Evolutionary conservation across 2,329 filamentous ascomycete genomes (phyloP).

Genomic region (Xylariales sp.): DNA sequence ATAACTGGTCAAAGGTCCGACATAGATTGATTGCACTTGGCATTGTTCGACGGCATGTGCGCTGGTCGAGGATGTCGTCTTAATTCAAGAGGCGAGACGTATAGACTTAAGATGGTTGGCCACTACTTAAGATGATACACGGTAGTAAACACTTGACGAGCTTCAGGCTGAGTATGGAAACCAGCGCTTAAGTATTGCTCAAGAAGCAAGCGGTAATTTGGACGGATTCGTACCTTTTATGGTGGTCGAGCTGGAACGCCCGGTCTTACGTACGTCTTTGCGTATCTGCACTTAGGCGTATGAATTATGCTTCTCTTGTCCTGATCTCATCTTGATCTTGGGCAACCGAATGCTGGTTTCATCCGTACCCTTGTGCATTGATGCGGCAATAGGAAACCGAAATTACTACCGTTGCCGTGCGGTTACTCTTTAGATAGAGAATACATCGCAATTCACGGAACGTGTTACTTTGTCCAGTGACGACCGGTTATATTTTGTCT

Average conservation of each 20-base stretch:
- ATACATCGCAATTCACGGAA: background rate
- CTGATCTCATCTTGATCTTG: too few species aligned
- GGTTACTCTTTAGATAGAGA: background rate
- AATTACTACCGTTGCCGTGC: background rate
- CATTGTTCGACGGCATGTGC: constrained; percentile 34
- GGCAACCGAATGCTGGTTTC: too few species aligned
- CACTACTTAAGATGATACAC: constrained; percentile 6
- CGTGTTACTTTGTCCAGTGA: background rate
- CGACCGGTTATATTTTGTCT: background rate
- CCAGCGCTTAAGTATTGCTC: too few species aligned
- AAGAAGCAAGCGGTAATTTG: too few species aligned
- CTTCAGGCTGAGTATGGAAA: background rate
- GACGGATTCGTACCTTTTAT: too few species aligned
- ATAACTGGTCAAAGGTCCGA: constrained; percentile 19
- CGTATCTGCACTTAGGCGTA: background rate
- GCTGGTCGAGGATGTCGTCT: constrained; percentile 37
- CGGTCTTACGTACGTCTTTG: background rate
- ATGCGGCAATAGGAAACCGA: too few species aligned
- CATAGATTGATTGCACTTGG: constrained; percentile 27
- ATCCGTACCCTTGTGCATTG: too few species aligned
- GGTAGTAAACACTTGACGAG: constrained; percentile 1
- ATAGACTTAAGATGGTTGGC: constrained; percentile 1
- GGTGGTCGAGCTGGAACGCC: constrained; percentile 4
- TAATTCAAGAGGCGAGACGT: constrained; percentile 25
- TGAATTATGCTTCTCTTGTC: background rate